phyloP scores from a whole-genome alignment of 2,329 filamentous ascomycete genomes.

The Exophiala xenobiotica region DNA sequence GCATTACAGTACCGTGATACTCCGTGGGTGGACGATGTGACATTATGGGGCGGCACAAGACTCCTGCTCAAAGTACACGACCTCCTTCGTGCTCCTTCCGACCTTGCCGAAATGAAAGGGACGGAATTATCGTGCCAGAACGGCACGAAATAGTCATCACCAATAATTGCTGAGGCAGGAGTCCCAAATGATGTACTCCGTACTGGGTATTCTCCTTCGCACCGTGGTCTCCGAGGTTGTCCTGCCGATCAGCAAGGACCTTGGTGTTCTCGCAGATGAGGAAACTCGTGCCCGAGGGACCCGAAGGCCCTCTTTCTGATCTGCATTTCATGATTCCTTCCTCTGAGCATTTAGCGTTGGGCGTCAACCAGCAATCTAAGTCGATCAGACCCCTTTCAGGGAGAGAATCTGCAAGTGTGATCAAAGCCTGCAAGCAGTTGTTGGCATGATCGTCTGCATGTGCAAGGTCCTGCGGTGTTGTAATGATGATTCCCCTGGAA shows the following conservation, averaged over 20 bases:
- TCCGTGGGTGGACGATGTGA: neutral
- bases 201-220: conserved; percentile 1
- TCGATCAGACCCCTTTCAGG: neutral
- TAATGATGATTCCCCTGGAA: no score
- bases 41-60: neutral
- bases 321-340: no score
- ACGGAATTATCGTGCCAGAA: neutral
- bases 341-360: neutral
- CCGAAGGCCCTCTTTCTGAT: no score
- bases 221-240: neutral
- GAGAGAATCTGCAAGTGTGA: no score
- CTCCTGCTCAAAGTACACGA: neutral
- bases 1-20: no score
- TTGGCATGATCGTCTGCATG: no score
- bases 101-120: conserved; percentile 3
- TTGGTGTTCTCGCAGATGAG: no score
- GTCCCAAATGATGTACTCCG: neutral
- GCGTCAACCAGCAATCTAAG: neutral
- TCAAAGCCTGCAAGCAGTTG: no score
- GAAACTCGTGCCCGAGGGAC: no score
- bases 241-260: no score
- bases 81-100: neutral
- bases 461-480: no score
- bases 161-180: no score
- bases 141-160: neutral